Base-by-base conservation (phyloP, 805 yeast species). In the Wickerhamiella azyma region DNA sequence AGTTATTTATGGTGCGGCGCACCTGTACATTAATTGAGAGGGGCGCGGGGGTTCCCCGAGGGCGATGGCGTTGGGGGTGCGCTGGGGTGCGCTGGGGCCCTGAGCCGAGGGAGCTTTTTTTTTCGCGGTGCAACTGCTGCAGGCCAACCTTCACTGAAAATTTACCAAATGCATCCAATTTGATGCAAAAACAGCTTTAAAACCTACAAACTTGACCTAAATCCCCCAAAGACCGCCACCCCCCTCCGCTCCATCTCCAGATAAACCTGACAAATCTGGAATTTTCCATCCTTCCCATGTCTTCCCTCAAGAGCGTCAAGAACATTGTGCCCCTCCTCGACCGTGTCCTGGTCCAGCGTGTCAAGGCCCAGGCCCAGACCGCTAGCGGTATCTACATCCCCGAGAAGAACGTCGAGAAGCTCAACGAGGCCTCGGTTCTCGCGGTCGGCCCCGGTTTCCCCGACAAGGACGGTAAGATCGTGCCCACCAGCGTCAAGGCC, bases 401-500 rank as follows among this genome's bases (percentile, higher is more conserved):
- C 52, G 96, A 88, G 69, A 86, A 86, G 74, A 88, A 89, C 72
- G 94, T 81, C 58, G 89, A 85, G 65, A 92, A 89, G 70, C 76
- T 86, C 61, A 84, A 84, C 72, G 83, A 85, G 67, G 98, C 88
- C 51, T 79, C 79, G 47, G 97, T 89, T 43, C 67, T 89, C 53
- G 89, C 97, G 49, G 85, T 88, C 53, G 98, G 98, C 51, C 97
- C 97, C 46, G 98, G 98, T 56, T 72, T 75, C 62, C 68, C 79
- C 49, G 81, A 82, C 68, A 68, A 74, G 49, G 75, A 78, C 48
- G 97, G 97, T 53, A 71, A 79, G 59, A 64, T 77, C 53, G 71
- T 85, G 47, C 71, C 77, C 45, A 79, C 88, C 50, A 71, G 79
- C 55, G 95, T 92, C 49, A 70, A 76, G 61, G 77, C 83, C 40